Percentiles rank a stretch among this genome's conserved stretches.
Conservation (phyloP, 2,329 filamentous ascomycete genomes). For the Dactylella cylindrospora region DNA sequence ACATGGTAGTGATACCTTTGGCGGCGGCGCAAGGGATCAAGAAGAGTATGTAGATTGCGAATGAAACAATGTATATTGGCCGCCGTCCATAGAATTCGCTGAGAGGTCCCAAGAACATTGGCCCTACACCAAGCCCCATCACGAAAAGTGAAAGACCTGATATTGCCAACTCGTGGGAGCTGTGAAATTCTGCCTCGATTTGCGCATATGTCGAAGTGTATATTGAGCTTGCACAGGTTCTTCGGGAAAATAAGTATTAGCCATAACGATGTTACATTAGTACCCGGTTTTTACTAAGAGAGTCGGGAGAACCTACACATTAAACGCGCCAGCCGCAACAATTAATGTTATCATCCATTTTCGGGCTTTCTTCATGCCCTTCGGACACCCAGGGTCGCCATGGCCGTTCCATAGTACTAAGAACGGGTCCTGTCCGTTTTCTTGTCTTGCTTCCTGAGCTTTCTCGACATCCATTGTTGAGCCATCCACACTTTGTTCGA, state of each 20-base stretch:
- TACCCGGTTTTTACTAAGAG: background rate
- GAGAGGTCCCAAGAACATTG: conserved; percentile 61
- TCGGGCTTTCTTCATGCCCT: conserved; percentile 64
- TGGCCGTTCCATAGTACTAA: conserved; percentile 75
- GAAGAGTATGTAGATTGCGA: conserved; percentile 74
- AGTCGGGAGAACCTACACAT: conserved; percentile 67
- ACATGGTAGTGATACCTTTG: conserved; percentile 76
- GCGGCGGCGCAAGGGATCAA: conserved; percentile 78
- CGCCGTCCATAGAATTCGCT: conserved; percentile 76
- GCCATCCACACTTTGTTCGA: conserved; percentile 29
- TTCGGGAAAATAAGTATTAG: conserved; percentile 50
- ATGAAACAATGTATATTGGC: conserved; percentile 76
- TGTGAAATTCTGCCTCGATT: conserved; percentile 72
- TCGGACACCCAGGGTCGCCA: conserved; percentile 71
- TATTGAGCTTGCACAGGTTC: conserved; percentile 81
- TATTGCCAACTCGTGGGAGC: conserved; percentile 71
- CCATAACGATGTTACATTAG: background rate
- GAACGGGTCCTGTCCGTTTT: conserved; percentile 57
- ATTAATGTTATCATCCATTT: conserved; percentile 81
- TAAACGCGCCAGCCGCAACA: conserved; percentile 71
- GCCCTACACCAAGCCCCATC: conserved; percentile 66
- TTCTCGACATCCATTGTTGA: conserved; percentile 46
- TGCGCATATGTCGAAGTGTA: conserved; percentile 82
- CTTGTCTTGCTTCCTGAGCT: conserved; percentile 11
- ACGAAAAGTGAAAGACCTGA: conserved; percentile 82